Base-by-base conservation (phyloP, 1,284 basidiomycete genomes). In the Microbotryomycetes sp. region DNA sequence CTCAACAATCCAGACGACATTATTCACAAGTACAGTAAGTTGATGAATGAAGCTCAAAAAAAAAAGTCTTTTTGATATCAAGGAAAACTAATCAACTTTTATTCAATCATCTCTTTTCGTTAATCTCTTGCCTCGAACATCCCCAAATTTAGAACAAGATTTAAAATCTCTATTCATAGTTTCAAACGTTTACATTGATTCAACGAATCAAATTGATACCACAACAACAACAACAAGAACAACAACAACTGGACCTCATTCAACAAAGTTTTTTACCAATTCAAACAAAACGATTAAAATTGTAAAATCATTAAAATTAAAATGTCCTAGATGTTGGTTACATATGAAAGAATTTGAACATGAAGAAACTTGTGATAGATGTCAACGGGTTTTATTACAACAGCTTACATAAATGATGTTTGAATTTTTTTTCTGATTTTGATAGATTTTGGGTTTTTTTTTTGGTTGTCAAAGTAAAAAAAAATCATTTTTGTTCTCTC, bases 271-370 rank as follows among this genome's bases (percentile, higher is more conserved):
- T n/a, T n/a, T n/a, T n/a, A n/a, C n/a, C n/a, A n/a, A n/a, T n/a
- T n/a, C n/a, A n/a, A n/a, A n/a, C n/a, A n/a, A n/a, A n/a, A n/a
- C n/a, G n/a, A n/a, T n/a, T n/a, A n/a, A n/a, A n/a, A n/a, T n/a
- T n/a, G n/a, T 79, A 6, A 84, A 85, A 4, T 81, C 86, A 1
- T 73, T 71, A 6, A 67, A 75, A 36, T 70, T 77, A 15, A 88
- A 89, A 72, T 90, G 89, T 73, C 86, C 86, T 3, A 80, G 88
- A 19, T 92, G 89, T 74, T 90, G 89, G 88, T 84, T 82, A 6
- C 85, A 81, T 72, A 83, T 47, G 4, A 52, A 29, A 30, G 22
- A 52, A 30, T 26, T n/a, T n/a, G 12, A 30, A 30, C 25, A 16
- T 6, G 50, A 30, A 30, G 26, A 52, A 12, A 30, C 30, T 19